phyloP scores from a whole-genome alignment of 306 rosid species.

The Geum urbanum region DNA sequence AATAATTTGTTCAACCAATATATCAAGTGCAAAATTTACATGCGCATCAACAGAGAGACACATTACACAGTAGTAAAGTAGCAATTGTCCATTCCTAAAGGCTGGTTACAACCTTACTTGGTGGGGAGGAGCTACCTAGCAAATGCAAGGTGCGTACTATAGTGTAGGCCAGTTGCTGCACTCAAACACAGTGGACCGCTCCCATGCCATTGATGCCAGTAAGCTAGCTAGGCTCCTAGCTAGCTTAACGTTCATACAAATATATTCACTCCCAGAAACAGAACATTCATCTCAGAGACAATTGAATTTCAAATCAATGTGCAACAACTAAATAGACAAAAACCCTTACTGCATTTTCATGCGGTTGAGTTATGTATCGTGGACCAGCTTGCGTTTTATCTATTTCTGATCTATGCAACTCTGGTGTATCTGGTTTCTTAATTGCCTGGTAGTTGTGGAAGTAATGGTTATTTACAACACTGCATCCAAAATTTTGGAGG shows the following conservation, averaged over 20 bases:
- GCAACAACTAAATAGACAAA: slow-evolving; percentile 3
- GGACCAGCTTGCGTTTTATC: background rate
- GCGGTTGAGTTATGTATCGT: background rate
- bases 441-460: slow-evolving; percentile 69
- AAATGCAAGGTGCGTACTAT: too few relatives aligned
- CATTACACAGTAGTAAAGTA: background rate
- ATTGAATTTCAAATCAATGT: slow-evolving; percentile 1
- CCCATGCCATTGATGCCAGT: background rate
- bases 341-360: background rate
- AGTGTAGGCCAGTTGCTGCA: slow-evolving; percentile 18
- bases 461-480: slow-evolving; percentile 55
- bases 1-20: slow-evolving; percentile 22
- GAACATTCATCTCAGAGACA: slow-evolving; percentile 1
- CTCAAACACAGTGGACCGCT: slow-evolving; percentile 17
- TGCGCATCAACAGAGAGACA: slow-evolving; percentile 8
- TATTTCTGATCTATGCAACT: background rate
- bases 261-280: background rate
- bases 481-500: slow-evolving; percentile 43
- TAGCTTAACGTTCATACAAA: too few relatives aligned
- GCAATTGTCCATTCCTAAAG: slow-evolving; percentile 2
- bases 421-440: slow-evolving; percentile 24
- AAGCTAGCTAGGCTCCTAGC: too few relatives aligned
- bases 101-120: background rate
- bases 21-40: slow-evolving; percentile 20
- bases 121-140: slow-evolving; percentile 1